Conservation (phyloP, 208 protist species). For the Wallacemonas sp. region DNA sequence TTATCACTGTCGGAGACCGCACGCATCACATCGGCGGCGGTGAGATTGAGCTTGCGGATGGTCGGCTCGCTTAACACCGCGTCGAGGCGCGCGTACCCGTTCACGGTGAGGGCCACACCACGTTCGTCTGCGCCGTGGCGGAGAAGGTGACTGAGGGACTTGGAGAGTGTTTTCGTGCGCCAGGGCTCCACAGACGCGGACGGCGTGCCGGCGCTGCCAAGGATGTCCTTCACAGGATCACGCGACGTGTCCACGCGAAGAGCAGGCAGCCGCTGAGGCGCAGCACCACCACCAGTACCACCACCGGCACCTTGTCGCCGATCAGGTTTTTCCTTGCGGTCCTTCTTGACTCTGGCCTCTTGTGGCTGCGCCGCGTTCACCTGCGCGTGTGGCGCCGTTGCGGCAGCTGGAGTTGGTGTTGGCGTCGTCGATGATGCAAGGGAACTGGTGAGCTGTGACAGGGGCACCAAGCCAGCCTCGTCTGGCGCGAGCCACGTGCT, state of each 20-base stretch:
- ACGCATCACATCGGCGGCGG: slow-evolving; percentile 34
- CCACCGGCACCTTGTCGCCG: too few species aligned
- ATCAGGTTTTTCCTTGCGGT: background rate
- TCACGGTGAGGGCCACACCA: slow-evolving; percentile 49
- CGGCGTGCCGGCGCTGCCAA: background rate
- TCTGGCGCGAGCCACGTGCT: slow-evolving; percentile 20
- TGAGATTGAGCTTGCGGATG: slow-evolving; percentile 17
- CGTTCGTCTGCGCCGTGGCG: slow-evolving; percentile 70
- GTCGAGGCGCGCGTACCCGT: slow-evolving; percentile 62
- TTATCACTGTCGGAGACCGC: slow-evolving; percentile 70
- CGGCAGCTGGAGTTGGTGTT: background rate
- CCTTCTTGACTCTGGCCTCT: too few species aligned
- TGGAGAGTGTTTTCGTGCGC: slow-evolving; percentile 38
- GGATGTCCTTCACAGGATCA: slow-evolving; percentile 36
- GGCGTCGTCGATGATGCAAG: background rate
- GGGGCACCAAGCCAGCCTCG: slow-evolving; percentile 8
- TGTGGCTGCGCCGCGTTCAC: too few species aligned
- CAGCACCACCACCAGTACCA: background rate
- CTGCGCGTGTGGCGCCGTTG: background rate
- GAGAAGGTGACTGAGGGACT: slow-evolving; percentile 63
- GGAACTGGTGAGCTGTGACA: slow-evolving; percentile 15
- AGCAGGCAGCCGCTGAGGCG: background rate
- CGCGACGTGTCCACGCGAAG: slow-evolving; percentile 24
- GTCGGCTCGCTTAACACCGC: slow-evolving; percentile 41
- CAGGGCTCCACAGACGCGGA: background rate